Percentiles rank a stretch among this genome's conserved stretches.
Conservation (phyloP, 192 early-diverging fungal genomes). For the Umbelopsis sp. region DNA sequence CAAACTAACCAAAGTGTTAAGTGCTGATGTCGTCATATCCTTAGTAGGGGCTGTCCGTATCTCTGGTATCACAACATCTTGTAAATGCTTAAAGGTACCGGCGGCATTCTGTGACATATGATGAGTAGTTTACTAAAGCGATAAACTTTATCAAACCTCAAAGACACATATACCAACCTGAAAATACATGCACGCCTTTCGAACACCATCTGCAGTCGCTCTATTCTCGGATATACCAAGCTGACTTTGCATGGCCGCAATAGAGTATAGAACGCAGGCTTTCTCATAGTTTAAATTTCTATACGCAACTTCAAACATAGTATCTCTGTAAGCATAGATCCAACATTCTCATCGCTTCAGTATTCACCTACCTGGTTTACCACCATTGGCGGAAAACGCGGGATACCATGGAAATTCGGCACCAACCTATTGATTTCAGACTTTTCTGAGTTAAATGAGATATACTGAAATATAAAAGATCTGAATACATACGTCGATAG, state of each 20-base stretch:
- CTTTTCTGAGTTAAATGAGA: not conserved
- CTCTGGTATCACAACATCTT: conserved; percentile 59
- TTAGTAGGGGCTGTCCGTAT: conserved; percentile 65
- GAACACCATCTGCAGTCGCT: conserved; percentile 73
- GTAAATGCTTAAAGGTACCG: conserved; percentile 69
- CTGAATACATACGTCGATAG: conserved; percentile 71
- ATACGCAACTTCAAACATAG: conserved; percentile 49
- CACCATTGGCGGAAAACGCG: conserved; percentile 60
- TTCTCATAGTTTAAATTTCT: conserved; percentile 83
- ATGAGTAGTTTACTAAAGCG: not conserved
- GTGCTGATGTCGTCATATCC: conserved; percentile 70
- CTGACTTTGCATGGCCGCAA: conserved; percentile 84
- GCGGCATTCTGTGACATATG: conserved; percentile 65
- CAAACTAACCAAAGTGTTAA: conserved; percentile 67
- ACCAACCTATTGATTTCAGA: conserved; percentile 46
- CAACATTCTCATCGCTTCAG: not conserved
- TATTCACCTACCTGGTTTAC: conserved; percentile 46
- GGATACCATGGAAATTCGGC: conserved; percentile 73
- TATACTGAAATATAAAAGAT: conserved; percentile 4
- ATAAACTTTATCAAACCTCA: too few relatives aligned
- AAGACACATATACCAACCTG: conserved; percentile 50
- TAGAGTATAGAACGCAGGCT: conserved; percentile 82
- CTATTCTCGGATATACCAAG: conserved; percentile 72
- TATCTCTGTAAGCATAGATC: conserved; percentile 13
- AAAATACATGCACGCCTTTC: conserved; percentile 75